phyloP scores from a whole-genome alignment of 257 asterid species.

The Mitragyna speciosa region DNA sequence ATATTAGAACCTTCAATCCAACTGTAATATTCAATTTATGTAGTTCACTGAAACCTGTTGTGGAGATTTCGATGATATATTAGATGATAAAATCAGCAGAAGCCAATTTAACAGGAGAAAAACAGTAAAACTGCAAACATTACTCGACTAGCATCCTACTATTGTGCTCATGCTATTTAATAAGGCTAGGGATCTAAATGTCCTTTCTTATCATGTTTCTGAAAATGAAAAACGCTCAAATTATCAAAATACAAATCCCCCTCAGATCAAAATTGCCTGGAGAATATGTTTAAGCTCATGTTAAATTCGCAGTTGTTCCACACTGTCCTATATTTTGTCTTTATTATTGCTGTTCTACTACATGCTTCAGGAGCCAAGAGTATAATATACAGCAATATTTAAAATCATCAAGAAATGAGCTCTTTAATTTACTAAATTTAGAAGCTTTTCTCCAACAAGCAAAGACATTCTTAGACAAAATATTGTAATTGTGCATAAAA shows the following conservation, averaged over 20 bases:
- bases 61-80: not conserved
- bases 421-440: not conserved
- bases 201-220: not conserved
- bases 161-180: not conserved
- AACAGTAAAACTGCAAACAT: not conserved
- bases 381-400: not conserved
- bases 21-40: not conserved
- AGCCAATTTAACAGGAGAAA: constrained; percentile 3
- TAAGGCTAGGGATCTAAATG: not conserved
- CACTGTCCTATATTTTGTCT: not conserved
- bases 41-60: not conserved
- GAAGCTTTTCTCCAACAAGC: not conserved
- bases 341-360: not conserved
- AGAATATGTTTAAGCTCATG: not conserved
- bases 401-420: not conserved
- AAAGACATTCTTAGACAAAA: not conserved
- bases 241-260: not conserved
- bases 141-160: not conserved
- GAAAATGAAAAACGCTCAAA: not conserved
- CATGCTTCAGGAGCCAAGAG: not conserved
- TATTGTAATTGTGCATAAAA: not conserved
- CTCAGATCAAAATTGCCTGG: not conserved
- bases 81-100: not conserved
- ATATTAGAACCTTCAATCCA: not conserved
- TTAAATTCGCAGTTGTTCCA: not conserved